Evolutionary conservation across 2,329 filamentous ascomycete species (phyloP), one percentile per base, ranked within the genome.

Genomic region (Exserohilum rostratum): DNA sequence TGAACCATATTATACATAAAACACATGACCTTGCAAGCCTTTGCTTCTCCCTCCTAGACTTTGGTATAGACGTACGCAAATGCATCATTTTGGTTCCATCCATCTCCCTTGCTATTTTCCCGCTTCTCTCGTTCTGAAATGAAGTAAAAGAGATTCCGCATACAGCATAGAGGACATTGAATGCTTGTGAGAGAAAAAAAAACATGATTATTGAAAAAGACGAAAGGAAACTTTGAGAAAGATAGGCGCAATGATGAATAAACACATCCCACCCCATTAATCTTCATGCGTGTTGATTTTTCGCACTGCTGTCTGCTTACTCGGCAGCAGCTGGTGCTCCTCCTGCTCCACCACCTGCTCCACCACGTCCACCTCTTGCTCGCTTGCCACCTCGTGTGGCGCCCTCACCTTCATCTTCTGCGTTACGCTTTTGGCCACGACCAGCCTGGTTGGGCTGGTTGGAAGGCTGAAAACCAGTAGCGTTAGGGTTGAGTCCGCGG

Each of bases 401-500:
- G 11, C 60, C 66, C 0, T 68, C 69, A 6, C 60, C 66, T 17
- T 71, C 71, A 34, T 69, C 70, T 29, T 74, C 71, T 17, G 66
- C 60, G 5, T 64, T 63, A 6, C 73, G 65, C 61, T 75, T 75
- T 61, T 74, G 68, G 1, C 68, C 72, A 5, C 69, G 61, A 18
- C 62, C 58, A 17, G 52, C 61, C 13, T 50, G 46, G 30, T 60
- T 67, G 15, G 74, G 73, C 15, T 66, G 59, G 42, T 44, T 33
- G 30, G 60, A 66, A 18, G 75, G 75, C n/a, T 66, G 59, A 43
- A 77, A 77, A 5, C 69, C 64, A 44, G 53, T 55, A 1, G 76
- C 76, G 15, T 61, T 65, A 1, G 74, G 68, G 38, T 76, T 78
- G 57, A 78, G 60, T 3, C 61, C 64, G 2, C 67, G 61, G 0